Percentiles rank a stretch among this genome's conserved stretches.
phyloP scores from a whole-genome alignment of 345 rosid species.

The Linum tenue region DNA sequence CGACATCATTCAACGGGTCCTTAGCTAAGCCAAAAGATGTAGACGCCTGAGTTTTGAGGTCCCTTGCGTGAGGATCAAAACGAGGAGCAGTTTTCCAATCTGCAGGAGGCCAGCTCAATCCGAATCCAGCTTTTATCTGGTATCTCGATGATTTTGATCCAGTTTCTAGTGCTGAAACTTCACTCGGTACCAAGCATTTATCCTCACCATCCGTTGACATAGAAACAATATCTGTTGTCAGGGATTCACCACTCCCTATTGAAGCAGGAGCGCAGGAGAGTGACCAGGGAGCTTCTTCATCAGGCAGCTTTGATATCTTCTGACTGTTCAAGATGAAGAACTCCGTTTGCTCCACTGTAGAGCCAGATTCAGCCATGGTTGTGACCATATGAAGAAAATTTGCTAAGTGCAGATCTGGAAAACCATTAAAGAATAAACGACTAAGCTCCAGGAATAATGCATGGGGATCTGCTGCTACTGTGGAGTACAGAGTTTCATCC shows the following conservation, averaged over 20 bases:
- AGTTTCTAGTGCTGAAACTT: constrained; percentile 4
- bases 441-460: constrained; percentile 70
- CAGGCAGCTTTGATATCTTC: constrained; percentile 60
- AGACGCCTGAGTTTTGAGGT: constrained; percentile 27
- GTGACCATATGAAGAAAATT: constrained; percentile 83
- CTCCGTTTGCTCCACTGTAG: constrained; percentile 59
- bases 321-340: constrained; percentile 63
- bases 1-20: constrained; percentile 16
- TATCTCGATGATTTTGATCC: constrained; percentile 17
- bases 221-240: constrained; percentile 5
- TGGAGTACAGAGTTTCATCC: constrained; percentile 61
- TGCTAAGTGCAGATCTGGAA: constrained; percentile 63
- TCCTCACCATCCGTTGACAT: not conserved
- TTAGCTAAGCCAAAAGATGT: not conserved
- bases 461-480: constrained; percentile 49
- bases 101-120: constrained; percentile 60
- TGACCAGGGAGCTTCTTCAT: constrained; percentile 56
- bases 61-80: constrained; percentile 29
- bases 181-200: not conserved
- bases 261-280: constrained; percentile 29
- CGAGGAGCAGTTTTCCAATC: constrained; percentile 64
- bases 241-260: constrained; percentile 16
- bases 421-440: constrained; percentile 54
- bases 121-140: constrained; percentile 35
- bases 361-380: constrained; percentile 66